Evolutionary conservation across 2,329 filamentous ascomycete genomes (phyloP), one percentile per base, ranked within the genome.

Genomic region (Neopestalotiopsis sp.): DNA sequence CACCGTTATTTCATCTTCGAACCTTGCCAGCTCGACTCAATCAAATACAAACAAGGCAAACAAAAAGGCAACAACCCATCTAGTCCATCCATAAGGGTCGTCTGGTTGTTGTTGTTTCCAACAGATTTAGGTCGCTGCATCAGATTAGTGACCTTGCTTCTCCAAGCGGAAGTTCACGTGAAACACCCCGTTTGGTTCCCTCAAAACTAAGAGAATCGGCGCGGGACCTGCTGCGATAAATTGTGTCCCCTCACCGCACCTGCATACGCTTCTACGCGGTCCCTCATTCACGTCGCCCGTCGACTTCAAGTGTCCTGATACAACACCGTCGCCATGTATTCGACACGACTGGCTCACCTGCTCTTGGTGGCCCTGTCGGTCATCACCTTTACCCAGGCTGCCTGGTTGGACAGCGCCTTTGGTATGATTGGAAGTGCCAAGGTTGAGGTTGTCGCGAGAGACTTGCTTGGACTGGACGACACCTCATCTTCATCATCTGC

Each of bases 301-400:
- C 56, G 58, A 59, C 61, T 42, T 56, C 59, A 20, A 66, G 62
- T 57, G 40, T 53, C 71, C 24, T 68, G 34, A 64, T 67, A 32
- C 58, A 63, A 62, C 61, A 53, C 28, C 69, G 61, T 53, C 76
- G 80, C 65, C 68, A 89, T 89, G 87, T 84, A 84, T 75, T 78
- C 83, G 34, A 79, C 78, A 67, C 82, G 81, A 68, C 73, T 85
- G 64, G 69, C 87, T 42, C 80, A 84, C 74, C 76, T 88, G 69
- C 77, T 89, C 68, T 74, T 88, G 71, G 77, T 87, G 72, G 85
- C 84, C 58, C 78, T 88, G 65, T 85, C 85, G 58, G 75, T 86
- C 69, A 71, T 83, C 67, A 81, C 80, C 61, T 78, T 85, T 49
- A 83, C 83, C 59, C 84, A 88, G 73, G 86, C 79, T 67, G 76